These are phyloP conservation scores for Aspergillus cejpii DNA, from an alignment of 2,329 filamentous ascomycete species.

Conservation along the genomic window DNA sequence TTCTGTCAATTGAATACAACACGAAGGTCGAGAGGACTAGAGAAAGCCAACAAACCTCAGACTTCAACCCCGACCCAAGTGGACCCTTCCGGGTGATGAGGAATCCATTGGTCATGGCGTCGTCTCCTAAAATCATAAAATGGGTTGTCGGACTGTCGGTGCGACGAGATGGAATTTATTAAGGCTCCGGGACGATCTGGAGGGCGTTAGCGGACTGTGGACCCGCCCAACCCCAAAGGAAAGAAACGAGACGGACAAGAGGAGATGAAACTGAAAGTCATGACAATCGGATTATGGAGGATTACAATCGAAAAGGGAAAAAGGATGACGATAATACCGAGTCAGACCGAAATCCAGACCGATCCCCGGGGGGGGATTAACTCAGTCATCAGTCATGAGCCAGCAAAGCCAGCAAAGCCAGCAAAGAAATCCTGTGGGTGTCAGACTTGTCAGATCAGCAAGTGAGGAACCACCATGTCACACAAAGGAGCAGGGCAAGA, in stretches of 20 bases:
- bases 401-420: not conserved
- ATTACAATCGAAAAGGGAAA: not conserved
- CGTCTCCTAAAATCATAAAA: constrained; percentile 8
- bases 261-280: constrained; percentile 1
- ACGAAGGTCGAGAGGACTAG: constrained; percentile 8
- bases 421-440: not conserved
- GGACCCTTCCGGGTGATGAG: constrained; percentile 18
- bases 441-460: constrained; percentile 16
- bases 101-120: constrained; percentile 10
- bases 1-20: not conserved
- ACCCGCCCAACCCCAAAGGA: constrained; percentile 10
- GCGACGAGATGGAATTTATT: not conserved
- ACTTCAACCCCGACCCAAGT: constrained; percentile 30
- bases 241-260: not conserved
- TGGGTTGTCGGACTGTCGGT: not conserved
- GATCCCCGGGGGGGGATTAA: no score
- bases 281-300: constrained; percentile 7
- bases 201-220: constrained; percentile 15
- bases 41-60: constrained; percentile 34
- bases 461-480: constrained; percentile 18
- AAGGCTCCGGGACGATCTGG: constrained; percentile 21
- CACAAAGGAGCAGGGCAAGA: constrained; percentile 15
- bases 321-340: not conserved
- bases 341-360: no score
- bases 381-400: no score